Conservation (phyloP, 495 filamentous ascomycete genomes). For the Monascus purpureus region DNA sequence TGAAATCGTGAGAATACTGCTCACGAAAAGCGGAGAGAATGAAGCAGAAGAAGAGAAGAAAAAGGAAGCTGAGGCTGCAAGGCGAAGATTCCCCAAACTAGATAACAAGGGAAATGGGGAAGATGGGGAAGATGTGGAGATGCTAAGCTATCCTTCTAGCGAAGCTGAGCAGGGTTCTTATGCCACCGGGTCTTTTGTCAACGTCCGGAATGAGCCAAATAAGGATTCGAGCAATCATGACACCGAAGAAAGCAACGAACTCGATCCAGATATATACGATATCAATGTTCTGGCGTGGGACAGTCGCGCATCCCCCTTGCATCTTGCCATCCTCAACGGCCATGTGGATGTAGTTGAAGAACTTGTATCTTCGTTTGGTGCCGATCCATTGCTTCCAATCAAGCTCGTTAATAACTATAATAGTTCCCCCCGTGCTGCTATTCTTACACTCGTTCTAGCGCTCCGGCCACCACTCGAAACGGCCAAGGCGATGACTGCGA, state of each 20-base stretch:
- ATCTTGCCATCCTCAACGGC: slow-evolving; percentile 61
- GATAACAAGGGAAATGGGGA: slow-evolving; percentile 7
- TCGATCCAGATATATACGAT: slow-evolving; percentile 65
- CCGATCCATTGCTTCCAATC: slow-evolving; percentile 57
- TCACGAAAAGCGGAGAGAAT: slow-evolving; percentile 55
- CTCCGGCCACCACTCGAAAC: slow-evolving; percentile 41
- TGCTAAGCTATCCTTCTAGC: slow-evolving; percentile 19
- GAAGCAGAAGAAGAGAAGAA: slow-evolving; percentile 50
- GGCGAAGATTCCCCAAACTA: slow-evolving; percentile 15
- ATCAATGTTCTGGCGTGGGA: slow-evolving; percentile 68
- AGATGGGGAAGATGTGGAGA: slow-evolving; percentile 24
- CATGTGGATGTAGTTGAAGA: slow-evolving; percentile 51
- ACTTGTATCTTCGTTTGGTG: slow-evolving; percentile 58
- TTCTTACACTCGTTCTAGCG: slow-evolving; percentile 50
- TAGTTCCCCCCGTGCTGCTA: slow-evolving; percentile 35
- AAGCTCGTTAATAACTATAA: slow-evolving; percentile 38
- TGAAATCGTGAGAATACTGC: slow-evolving; percentile 54
- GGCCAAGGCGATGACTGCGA: slow-evolving; percentile 42
- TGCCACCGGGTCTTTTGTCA: slow-evolving; percentile 52
- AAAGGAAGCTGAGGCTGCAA: slow-evolving; percentile 37
- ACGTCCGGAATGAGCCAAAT: slow-evolving; percentile 34
- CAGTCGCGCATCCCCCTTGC: slow-evolving; percentile 50
- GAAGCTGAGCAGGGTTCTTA: slow-evolving; percentile 22
- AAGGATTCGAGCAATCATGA: slow-evolving; percentile 9
- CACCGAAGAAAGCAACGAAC: slow-evolving; percentile 40